Evolutionary conservation across 1,139 yeast genomes (phyloP).

Genomic region (Yamadazyma epiphylla): DNA sequence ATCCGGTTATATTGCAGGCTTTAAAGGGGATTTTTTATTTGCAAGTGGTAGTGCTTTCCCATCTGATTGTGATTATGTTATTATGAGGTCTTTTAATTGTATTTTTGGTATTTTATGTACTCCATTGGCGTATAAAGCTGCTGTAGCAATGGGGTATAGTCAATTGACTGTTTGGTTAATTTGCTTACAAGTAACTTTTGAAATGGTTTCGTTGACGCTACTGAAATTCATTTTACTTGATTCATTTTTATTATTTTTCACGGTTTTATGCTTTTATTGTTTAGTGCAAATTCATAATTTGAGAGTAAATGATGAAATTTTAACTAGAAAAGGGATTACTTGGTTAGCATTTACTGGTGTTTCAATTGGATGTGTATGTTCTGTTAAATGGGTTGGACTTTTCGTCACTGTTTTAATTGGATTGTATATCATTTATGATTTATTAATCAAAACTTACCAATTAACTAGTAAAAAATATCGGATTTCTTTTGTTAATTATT

Average conservation of each 20-base stretch:
- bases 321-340: constrained; percentile 41
- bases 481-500: constrained; percentile 35
- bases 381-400: constrained; percentile 95
- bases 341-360: constrained; percentile 72
- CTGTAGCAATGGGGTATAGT: constrained; percentile 79
- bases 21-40: constrained; percentile 94
- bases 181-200: constrained; percentile 81
- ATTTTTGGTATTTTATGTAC: constrained; percentile 85
- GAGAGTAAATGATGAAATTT: constrained; percentile 32
- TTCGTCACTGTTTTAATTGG: constrained; percentile 85
- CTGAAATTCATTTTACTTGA: constrained; percentile 91
- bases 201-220: constrained; percentile 81
- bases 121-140: constrained; percentile 90
- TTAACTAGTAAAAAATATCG: constrained; percentile 25
- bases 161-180: constrained; percentile 85
- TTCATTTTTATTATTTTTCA: constrained; percentile 85
- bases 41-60: constrained; percentile 87
- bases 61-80: constrained; percentile 78
- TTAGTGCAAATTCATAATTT: constrained; percentile 51
- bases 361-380: constrained; percentile 86
- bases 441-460: constrained; percentile 63
- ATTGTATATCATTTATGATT: constrained; percentile 72
- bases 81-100: constrained; percentile 94
- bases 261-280: constrained; percentile 58
- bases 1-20: constrained; percentile 91